Base-by-base conservation (phyloP, 768 basidiomycete species). In the Filobasidium floriforme region DNA sequence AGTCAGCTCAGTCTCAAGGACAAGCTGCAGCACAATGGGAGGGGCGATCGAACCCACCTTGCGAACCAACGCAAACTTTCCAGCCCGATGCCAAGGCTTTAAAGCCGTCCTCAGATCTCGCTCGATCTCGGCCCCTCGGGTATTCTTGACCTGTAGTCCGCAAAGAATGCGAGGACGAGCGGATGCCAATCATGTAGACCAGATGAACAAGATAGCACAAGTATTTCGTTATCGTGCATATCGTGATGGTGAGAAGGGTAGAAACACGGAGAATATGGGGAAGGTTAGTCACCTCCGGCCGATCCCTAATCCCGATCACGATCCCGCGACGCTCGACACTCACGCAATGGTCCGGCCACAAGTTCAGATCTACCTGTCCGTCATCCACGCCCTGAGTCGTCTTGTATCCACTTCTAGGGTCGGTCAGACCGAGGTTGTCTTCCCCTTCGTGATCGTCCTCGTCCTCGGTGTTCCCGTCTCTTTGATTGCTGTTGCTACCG, bases 331-430 rank as follows among this genome's bases (percentile, higher is more conserved):
- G 9, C 32, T 37, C 9, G 32, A 37, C 4, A 63, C 70, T 37
- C 61, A 80, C 83, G 71, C 89, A 90, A 74, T 91, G 90, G 69
- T 85, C 85, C 0, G 90, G 89, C 90, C 90, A 92, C 40, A 91
- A 78, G 29, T 84, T 82, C 76, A 88, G 87, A 44, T 81, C 75
- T 37, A 84, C 82, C 76, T 88, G 87, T 49, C 81, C 75, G 41
- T 74, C 74, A 24, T 60, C 59, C 59, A 40, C 57, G 0, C 73
- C 74, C 24, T 57, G 54, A 24, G 63, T 41, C 2, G 49, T 70
- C 66, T 75, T 69, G 15, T 26, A 57, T n/a, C 22, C 29, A 3
- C 22, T 9, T 28, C 14, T 18, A 1, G 22, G 24, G n/a, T 57
- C 55, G 29, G 26, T 24, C 5, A 57, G 24, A 7, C 24, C 49